phyloP scores from a whole-genome alignment of 106 monocot species.

The Ottelia alismoides region DNA sequence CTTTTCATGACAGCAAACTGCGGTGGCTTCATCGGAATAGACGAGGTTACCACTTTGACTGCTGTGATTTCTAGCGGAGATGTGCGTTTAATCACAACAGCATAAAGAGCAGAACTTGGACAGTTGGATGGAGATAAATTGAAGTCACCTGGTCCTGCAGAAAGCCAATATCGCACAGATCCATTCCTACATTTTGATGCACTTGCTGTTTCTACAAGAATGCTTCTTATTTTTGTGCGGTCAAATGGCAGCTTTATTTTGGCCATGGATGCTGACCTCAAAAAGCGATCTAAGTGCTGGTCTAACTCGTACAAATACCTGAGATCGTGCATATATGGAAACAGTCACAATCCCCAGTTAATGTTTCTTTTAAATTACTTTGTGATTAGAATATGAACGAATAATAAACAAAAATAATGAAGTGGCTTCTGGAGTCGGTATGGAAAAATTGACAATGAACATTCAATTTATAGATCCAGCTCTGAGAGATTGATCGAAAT shows the following conservation, averaged over 20 bases:
- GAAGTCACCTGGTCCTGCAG: constrained; percentile 84
- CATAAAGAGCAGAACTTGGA: constrained; percentile 50
- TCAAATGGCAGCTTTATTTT: constrained; percentile 66
- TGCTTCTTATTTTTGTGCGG: constrained; percentile 36
- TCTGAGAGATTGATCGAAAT: too few species aligned
- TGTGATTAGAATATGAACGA: not conserved
- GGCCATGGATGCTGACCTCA: constrained; percentile 72
- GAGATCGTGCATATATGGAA: constrained; percentile 6
- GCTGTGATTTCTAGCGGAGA: constrained; percentile 23
- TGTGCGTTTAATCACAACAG: constrained; percentile 33
- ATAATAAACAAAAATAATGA: not conserved
- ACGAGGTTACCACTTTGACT: constrained; percentile 63
- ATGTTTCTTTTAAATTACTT: not conserved
- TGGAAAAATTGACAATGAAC: too few species aligned
- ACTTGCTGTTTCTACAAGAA: constrained; percentile 62
- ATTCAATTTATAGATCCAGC: too few species aligned
- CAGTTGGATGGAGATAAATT: constrained; percentile 59
- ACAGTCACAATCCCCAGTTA: not conserved
- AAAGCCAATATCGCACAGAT: constrained; percentile 80
- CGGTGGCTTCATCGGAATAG: constrained; percentile 71
- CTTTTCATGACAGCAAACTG: constrained; percentile 79
- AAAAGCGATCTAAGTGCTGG: constrained; percentile 77
- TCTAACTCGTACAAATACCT: constrained; percentile 85
- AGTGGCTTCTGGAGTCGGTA: too few species aligned
- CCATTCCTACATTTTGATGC: constrained; percentile 70